A percentile compares a stretch with the other conserved stretches of the same genome.
Evolutionary conservation across 2,329 filamentous ascomycete species (phyloP).

Genomic region (Zymoseptoria ardabiliae): DNA sequence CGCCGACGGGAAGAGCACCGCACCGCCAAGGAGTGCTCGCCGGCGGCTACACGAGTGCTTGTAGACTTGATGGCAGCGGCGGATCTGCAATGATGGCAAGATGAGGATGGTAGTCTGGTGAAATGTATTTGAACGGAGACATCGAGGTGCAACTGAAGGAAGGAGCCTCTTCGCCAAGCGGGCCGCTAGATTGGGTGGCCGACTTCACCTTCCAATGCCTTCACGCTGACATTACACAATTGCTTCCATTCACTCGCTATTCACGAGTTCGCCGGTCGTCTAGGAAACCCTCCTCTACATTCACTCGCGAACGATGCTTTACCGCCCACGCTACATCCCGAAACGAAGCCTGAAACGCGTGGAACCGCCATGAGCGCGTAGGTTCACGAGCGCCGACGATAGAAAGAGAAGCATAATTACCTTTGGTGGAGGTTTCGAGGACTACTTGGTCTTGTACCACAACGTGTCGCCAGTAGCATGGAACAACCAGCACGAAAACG

Average conservation of each 20-base stretch:
- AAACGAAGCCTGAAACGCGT: conserved; percentile 10
- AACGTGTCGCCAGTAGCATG: not conserved
- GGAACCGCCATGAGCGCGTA: conserved; percentile 6
- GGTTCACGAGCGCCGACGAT: not conserved
- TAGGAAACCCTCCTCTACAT: not conserved
- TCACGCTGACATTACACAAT: not conserved
- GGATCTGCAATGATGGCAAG: not conserved
- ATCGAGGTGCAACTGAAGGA: not conserved
- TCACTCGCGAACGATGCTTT: not conserved
- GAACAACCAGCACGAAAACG: not conserved
- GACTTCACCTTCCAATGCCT: not conserved
- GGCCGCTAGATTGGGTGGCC: not conserved
- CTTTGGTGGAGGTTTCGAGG: not conserved
- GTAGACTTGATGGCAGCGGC: not conserved
- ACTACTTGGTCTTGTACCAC: not conserved
- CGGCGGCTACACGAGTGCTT: not conserved
- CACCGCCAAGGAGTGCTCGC: not conserved
- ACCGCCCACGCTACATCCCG: not conserved
- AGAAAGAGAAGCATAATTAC: not conserved
- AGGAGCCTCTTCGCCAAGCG: not conserved
- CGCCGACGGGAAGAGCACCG: not conserved
- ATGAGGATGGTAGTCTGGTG: not conserved
- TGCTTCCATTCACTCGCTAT: conserved; percentile 1
- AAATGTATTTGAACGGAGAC: not conserved
- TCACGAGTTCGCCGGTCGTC: not conserved